These are phyloP conservation scores for Emmonsia crescens DNA, from an alignment of 2,329 filamentous ascomycete genomes.

Conservation along the genomic window DNA sequence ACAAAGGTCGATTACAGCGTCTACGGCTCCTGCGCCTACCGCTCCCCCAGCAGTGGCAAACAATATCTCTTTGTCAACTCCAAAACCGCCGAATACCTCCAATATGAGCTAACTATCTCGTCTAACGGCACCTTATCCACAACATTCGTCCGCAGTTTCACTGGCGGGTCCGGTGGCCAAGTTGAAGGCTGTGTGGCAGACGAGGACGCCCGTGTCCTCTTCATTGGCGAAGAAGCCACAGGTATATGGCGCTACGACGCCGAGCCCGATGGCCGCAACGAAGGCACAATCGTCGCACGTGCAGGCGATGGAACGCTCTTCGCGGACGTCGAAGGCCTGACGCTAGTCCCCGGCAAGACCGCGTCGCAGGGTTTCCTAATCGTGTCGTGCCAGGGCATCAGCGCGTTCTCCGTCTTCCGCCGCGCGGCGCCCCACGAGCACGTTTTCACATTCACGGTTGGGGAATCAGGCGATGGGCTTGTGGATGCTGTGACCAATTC, in stretches of 20 bases:
- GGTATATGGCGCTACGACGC: slow-evolving; percentile 45
- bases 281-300: slow-evolving; percentile 29
- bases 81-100: slow-evolving; percentile 44
- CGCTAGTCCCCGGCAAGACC: slow-evolving; percentile 38
- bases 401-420: slow-evolving; percentile 42
- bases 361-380: slow-evolving; percentile 40
- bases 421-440: slow-evolving; percentile 40
- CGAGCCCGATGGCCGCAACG: slow-evolving; percentile 35
- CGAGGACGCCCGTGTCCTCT: slow-evolving; percentile 41
- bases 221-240: slow-evolving; percentile 43
- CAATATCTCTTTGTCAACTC: slow-evolving; percentile 47
- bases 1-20: slow-evolving; percentile 37
- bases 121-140: slow-evolving; percentile 35
- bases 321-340: slow-evolving; percentile 46
- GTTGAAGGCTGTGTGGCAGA: slow-evolving; percentile 46
- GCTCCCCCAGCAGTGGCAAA: slow-evolving; percentile 36
- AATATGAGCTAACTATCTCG: slow-evolving; percentile 40
- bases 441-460: slow-evolving; percentile 41
- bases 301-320: slow-evolving; percentile 40
- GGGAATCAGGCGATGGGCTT: slow-evolving; percentile 29
- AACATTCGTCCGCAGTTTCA: slow-evolving; percentile 41
- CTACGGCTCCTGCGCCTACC: slow-evolving; percentile 45
- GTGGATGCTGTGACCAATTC: slow-evolving; percentile 45
- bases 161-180: slow-evolving; percentile 41
- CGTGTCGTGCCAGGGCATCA: slow-evolving; percentile 44